These are phyloP conservation scores for Scheffersomyces lignosus DNA, from an alignment of 805 yeast genomes.

Conservation along the genomic window DNA sequence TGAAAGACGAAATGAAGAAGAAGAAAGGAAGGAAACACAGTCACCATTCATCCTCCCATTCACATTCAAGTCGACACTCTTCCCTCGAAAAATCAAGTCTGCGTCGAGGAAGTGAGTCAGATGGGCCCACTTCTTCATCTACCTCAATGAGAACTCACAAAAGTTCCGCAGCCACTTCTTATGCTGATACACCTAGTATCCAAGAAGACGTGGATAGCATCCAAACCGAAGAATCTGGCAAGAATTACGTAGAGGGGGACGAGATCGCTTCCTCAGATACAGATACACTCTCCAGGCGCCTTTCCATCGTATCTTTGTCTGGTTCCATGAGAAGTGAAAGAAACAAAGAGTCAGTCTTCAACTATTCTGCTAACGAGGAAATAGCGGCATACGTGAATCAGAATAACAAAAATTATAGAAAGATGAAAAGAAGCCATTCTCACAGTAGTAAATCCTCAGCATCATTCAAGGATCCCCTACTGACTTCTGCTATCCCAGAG, in stretches of 20 bases:
- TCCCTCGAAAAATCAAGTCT: neutral
- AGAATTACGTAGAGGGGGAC: neutral
- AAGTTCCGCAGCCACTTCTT: too few species aligned
- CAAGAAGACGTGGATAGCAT: neutral
- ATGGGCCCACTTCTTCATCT: too few species aligned
- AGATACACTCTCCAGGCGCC: neutral
- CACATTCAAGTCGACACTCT: neutral
- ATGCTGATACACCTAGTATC: too few species aligned
- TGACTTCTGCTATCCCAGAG: too few species aligned
- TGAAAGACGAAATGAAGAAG: constrained; percentile 13
- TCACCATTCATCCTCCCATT: neutral
- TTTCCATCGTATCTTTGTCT: neutral
- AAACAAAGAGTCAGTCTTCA: too few species aligned
- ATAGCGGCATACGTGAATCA: constrained; percentile 1
- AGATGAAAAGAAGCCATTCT: constrained; percentile 6
- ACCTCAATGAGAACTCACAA: too few species aligned
- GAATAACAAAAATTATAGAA: neutral
- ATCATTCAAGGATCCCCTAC: too few species aligned
- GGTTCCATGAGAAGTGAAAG: too few species aligned
- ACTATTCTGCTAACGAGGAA: constrained; percentile 8
- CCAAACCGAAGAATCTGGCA: neutral
- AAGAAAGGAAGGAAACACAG: constrained; percentile 4
- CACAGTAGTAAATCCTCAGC: constrained; percentile 12
- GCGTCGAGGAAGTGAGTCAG: too few species aligned
- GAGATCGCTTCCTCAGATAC: neutral